Evolutionary conservation across 192 early-diverging fungal species (phyloP), one percentile per base, ranked within the genome.

Genomic region (Coemansia sp.): DNA sequence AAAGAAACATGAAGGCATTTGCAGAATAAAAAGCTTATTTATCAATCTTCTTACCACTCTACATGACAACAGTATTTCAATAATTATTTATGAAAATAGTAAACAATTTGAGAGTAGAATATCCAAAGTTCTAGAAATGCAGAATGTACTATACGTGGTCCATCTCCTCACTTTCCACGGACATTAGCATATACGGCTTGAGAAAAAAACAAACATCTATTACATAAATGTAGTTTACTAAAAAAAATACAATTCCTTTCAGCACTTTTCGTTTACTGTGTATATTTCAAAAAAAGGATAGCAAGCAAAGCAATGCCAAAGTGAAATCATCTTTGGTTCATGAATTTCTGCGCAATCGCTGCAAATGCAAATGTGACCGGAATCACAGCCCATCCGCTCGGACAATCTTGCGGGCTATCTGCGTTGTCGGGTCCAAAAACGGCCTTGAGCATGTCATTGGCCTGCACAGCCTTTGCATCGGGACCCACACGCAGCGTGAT

Each of bases 401-500:
- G 75, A 32, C 44, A 58, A n/a, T 59, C 40, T 45, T 61, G 39
- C 51, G 72, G 70, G 22, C 39, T 22, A 42, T 69, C 64, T 0
- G 72, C 67, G 25, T 83, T 75, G 5, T 74, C 67, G 4, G 64
- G 53, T 2, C 81, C 81, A 72, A 83, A 83, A 42, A 83, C 81
- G 2, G 57, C 25, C 22, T 67, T 49, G 20, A 84, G 70, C 72
- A 84, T 72, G 14, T 65, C 68, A 51, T 84, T 84, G 13, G 76
- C 44, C 58, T 68, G 65, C 6, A 70, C 66, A 2, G 76, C 65
- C 64, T 79, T 79, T 39, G 68, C 61, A 22, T 61, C 61, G n/a
- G 60, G 65, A 22, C 39, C 73, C 11, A 67, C 48, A 25, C 70
- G 46, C 56, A 84, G 51, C 12, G 82, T 84, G 45, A 84, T 69